Evolutionary conservation across 2,329 filamentous ascomycete species (phyloP).

Genomic region (Colletotrichum chlorophyti): DNA sequence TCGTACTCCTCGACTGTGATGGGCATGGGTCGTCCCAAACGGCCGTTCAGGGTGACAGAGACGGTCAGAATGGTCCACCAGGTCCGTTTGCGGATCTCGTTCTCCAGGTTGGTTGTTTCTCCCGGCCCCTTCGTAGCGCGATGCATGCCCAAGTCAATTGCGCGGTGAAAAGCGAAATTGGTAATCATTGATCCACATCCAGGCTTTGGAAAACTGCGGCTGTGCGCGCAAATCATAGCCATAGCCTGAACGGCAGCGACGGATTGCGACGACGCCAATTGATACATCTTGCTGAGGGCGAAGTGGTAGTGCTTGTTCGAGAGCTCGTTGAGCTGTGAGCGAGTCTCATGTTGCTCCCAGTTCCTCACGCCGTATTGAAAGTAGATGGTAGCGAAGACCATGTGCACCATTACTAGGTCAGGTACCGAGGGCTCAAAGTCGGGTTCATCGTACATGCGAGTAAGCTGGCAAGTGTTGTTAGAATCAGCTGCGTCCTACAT

Average conservation of each 20-base stretch:
- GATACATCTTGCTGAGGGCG: conserved; percentile 71
- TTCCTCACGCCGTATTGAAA: conserved; percentile 81
- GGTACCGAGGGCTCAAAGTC: conserved; percentile 66
- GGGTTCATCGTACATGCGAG: conserved; percentile 73
- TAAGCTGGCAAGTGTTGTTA: conserved; percentile 50
- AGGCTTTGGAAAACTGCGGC: conserved; percentile 80
- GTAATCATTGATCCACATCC: conserved; percentile 75
- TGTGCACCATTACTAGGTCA: conserved; percentile 76
- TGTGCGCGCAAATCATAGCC: conserved; percentile 73
- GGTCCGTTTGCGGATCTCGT: conserved; percentile 78
- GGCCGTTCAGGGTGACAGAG: conserved; percentile 73
- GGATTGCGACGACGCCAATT: conserved; percentile 67
- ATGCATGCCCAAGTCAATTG: conserved; percentile 79
- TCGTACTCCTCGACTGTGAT: conserved; percentile 79
- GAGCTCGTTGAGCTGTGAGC: conserved; percentile 63
- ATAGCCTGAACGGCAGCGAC: conserved; percentile 76
- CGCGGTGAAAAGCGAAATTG: conserved; percentile 69
- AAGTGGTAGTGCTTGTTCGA: conserved; percentile 84
- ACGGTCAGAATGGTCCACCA: conserved; percentile 78
- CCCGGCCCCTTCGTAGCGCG: conserved; percentile 64
- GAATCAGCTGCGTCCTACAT: not conserved
- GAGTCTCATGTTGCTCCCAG: conserved; percentile 59
- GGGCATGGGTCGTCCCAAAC: conserved; percentile 79
- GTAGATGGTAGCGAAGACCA: conserved; percentile 80
- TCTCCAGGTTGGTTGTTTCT: conserved; percentile 62